Percentiles rank a stretch among this genome's conserved stretches.
Conservation (phyloP, 2,329 filamentous ascomycete genomes). For the Exophiala oligosperma region DNA sequence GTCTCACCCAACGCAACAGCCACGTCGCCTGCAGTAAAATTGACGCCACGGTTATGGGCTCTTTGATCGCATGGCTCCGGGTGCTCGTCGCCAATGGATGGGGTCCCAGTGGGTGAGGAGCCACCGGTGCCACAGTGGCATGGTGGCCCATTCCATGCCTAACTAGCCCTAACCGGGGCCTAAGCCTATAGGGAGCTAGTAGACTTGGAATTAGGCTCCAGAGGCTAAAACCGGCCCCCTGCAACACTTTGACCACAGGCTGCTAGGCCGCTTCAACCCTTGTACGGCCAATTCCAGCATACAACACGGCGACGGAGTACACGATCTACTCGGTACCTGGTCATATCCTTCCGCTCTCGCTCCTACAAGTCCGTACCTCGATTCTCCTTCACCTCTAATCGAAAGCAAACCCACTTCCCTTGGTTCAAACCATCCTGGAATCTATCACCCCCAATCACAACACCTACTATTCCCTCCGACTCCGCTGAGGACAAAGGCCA, state of each 20-base stretch:
- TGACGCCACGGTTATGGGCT: slow-evolving; percentile 20
- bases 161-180: too few relatives aligned
- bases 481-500: neutral
- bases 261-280: neutral
- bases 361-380: neutral
- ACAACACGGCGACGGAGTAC: too few relatives aligned
- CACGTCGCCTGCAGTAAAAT: slow-evolving; percentile 6
- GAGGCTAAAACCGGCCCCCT: slow-evolving; percentile 1
- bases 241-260: neutral
- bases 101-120: neutral
- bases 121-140: neutral
- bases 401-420: slow-evolving; percentile 11
- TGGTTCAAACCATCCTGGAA: slow-evolving; percentile 14
- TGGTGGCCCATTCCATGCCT: too few relatives aligned
- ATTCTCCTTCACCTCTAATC: slow-evolving; percentile 5
- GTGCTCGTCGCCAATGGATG: slow-evolving; percentile 7
- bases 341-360: too few relatives aligned
- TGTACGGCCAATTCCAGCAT: neutral
- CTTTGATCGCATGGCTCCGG: slow-evolving; percentile 9
- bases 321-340: too few relatives aligned
- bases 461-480: neutral
- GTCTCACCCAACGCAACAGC: slow-evolving; percentile 1
- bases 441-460: slow-evolving; percentile 16
- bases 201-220: neutral
- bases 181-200: too few relatives aligned